These are phyloP conservation scores for Dendryphion nanum DNA, from an alignment of 2,329 filamentous ascomycete genomes.

Conservation along the genomic window DNA sequence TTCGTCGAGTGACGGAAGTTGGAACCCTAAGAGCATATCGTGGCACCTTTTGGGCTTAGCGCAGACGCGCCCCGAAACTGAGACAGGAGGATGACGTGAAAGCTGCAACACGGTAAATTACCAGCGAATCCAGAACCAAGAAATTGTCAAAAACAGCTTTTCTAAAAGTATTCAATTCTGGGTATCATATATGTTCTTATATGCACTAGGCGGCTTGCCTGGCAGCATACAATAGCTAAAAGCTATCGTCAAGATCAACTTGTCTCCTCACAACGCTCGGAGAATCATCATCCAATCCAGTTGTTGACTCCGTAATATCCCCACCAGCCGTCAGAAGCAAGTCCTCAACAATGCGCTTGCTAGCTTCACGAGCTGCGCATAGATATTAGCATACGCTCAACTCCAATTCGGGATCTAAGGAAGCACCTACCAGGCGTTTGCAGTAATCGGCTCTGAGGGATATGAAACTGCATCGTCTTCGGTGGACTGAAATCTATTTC, in stretches of 20 bases:
- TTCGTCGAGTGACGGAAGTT: conserved; percentile 3
- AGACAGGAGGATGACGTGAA: too few species aligned
- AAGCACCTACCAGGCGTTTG: conserved; percentile 72
- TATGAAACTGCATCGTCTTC: conserved; percentile 85
- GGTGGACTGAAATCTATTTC: conserved; percentile 72
- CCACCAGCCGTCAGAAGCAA: conserved; percentile 73
- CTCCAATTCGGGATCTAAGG: background rate
- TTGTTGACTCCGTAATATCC: conserved; percentile 48
- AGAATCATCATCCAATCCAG: conserved; percentile 45
- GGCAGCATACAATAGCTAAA: conserved; percentile 27
- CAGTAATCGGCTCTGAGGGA: conserved; percentile 73
- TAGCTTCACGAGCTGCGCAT: conserved; percentile 69
- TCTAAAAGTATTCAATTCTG: too few species aligned
- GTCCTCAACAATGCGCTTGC: conserved; percentile 77
- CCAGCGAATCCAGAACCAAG: too few species aligned
- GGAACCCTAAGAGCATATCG: conserved; percentile 9
- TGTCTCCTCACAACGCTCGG: conserved; percentile 48
- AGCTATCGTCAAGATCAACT: conserved; percentile 49
- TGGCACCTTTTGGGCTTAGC: background rate
- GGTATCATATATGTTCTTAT: background rate
- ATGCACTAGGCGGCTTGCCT: background rate
- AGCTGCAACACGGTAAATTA: too few species aligned
- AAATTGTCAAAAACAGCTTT: too few species aligned
- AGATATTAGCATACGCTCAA: conserved; percentile 11
- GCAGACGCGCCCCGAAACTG: background rate